These are phyloP conservation scores for Wickerhamomyces sp. DNA, from an alignment of 1,139 yeast genomes.

Conservation along the genomic window DNA sequence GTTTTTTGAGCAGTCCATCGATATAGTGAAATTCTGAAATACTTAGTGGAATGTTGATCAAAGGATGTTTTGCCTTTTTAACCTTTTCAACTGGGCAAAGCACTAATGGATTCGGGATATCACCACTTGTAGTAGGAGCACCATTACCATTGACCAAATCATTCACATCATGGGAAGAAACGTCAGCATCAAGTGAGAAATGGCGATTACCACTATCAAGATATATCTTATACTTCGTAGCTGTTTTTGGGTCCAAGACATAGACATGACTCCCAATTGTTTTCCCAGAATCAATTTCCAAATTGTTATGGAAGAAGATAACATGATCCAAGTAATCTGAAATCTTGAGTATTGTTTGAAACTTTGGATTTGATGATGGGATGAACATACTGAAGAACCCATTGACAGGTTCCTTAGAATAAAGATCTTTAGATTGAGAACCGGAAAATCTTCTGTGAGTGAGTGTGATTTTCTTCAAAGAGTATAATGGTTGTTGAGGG, in stretches of 20 bases:
- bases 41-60: background rate
- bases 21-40: no score
- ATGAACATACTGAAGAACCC: slow-evolving; percentile 2
- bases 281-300: slow-evolving; percentile 7
- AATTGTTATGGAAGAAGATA: slow-evolving; percentile 9
- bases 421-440: background rate
- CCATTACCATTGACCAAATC: no score
- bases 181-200: no score
- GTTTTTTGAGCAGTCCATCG: background rate
- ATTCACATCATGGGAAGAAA: no score
- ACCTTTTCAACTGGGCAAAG: no score
- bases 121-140: no score
- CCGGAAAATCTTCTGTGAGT: background rate
- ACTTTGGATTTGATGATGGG: background rate
- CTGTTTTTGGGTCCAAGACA: slow-evolving; percentile 4
- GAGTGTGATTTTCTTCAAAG: slow-evolving; percentile 2
- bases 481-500: slow-evolving; percentile 3
- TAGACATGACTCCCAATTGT: slow-evolving; percentile 8
- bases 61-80: background rate
- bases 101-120: no score
- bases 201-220: background rate
- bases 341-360: slow-evolving; percentile 1
- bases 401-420: background rate
- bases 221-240: background rate
- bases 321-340: slow-evolving; percentile 10